Conservation (phyloP, 169 alveolate genomes). For the Eimeria maxima region DNA sequence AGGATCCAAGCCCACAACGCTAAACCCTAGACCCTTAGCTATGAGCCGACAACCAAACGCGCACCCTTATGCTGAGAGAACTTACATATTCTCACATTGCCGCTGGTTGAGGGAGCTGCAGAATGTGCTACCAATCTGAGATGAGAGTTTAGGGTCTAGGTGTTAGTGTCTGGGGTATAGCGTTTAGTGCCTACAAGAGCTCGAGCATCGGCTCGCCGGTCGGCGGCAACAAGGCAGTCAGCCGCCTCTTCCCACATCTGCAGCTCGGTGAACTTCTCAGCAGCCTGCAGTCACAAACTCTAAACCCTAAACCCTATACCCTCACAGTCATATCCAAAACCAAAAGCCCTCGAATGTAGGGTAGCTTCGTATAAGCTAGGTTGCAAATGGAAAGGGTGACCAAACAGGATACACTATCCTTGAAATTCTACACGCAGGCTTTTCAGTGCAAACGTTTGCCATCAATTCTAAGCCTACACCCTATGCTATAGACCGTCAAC, state of each 20-base stretch:
- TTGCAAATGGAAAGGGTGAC: neutral
- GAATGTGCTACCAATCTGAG: neutral
- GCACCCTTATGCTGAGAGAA: neutral
- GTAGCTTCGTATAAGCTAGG: neutral
- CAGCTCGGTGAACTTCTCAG: conserved; percentile 91
- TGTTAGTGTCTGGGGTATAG: neutral
- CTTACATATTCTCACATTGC: neutral
- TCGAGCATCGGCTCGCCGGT: conserved; percentile 87
- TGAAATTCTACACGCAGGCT: neutral
- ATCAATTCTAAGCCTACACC: neutral
- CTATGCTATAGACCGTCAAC: neutral
- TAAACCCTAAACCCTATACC: neutral
- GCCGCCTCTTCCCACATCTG: conserved; percentile 95
- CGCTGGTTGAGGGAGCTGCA: neutral
- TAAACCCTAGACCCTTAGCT: neutral
- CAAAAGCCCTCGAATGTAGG: neutral
- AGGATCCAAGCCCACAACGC: neutral
- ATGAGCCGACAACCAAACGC: too few relatives aligned
- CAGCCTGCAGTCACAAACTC: conserved; percentile 88
- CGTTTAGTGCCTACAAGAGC: conserved; percentile 54
- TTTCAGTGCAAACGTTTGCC: neutral
- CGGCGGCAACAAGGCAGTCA: conserved; percentile 92
- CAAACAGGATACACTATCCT: neutral
- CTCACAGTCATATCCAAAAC: neutral
- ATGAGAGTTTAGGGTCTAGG: neutral